Evolutionary conservation across 345 rosid genomes (phyloP).

Genomic region (Microthlaspi erraticum): DNA sequence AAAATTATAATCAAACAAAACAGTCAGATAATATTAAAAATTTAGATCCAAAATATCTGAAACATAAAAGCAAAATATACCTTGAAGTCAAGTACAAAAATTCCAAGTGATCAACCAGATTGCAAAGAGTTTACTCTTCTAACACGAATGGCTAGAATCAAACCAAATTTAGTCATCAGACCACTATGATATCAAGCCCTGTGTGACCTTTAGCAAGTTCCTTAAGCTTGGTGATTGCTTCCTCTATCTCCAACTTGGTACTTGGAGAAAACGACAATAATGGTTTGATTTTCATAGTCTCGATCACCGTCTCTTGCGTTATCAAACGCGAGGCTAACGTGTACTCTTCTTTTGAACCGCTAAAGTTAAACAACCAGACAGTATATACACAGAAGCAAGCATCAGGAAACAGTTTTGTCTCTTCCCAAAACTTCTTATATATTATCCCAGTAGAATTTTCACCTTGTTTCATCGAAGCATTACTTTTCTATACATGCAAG

Average conservation of each 20-base stretch:
- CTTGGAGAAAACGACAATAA: neutral
- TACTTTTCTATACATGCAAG: too few relatives aligned
- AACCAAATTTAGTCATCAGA: neutral
- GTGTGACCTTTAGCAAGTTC: neutral
- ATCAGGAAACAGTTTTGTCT: conserved; percentile 1
- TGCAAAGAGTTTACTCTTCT: neutral
- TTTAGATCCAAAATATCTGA: neutral
- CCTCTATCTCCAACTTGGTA: conserved; percentile 2
- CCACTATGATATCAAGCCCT: neutral
- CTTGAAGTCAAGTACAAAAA: neutral
- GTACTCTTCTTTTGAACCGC: conserved; percentile 5
- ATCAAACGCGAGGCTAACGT: conserved; percentile 12
- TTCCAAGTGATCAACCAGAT: neutral
- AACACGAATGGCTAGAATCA: neutral
- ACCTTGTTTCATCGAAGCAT: neutral
- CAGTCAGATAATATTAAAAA: neutral
- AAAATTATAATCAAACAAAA: too few relatives aligned
- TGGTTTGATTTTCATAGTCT: neutral
- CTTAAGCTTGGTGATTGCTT: neutral
- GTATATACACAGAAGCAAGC: neutral
- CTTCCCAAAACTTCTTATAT: neutral
- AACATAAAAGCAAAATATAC: neutral
- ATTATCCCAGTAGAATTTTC: neutral
- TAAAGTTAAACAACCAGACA: conserved; percentile 2
- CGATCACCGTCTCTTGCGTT: neutral